phyloP scores from a whole-genome alignment of 2,329 filamentous ascomycete species.

The Septoria petroselini region DNA sequence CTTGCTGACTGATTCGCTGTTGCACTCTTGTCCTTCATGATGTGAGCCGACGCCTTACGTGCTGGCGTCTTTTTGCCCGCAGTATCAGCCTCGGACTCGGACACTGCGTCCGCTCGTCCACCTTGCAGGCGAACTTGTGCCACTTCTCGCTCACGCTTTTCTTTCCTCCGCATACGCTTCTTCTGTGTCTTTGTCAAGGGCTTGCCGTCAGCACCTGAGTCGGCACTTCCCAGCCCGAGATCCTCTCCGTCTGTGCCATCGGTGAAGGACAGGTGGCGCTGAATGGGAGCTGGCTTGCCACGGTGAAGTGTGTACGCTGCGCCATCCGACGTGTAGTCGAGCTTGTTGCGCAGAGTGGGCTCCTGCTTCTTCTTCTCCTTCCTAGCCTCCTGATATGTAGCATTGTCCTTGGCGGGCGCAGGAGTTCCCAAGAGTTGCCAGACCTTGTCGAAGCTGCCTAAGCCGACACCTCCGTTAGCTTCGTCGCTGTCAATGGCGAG shows the following conservation, averaged over 20 bases:
- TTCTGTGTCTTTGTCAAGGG: slow-evolving; percentile 39
- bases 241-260: slow-evolving; percentile 28
- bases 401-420: background rate
- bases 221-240: too few relatives aligned
- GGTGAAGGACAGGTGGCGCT: slow-evolving; percentile 11
- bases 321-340: slow-evolving; percentile 47
- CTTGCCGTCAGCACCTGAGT: slow-evolving; percentile 19
- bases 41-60: slow-evolving; percentile 38
- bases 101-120: slow-evolving; percentile 21
- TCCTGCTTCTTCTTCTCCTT: background rate
- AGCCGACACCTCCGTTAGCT: slow-evolving; percentile 20
- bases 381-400: background rate
- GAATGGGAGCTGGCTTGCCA: background rate
- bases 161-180: slow-evolving; percentile 38
- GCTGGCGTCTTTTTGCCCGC: slow-evolving; percentile 36
- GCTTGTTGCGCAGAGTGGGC: slow-evolving; percentile 21
- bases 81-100: slow-evolving; percentile 38
- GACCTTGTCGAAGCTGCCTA: slow-evolving; percentile 50
- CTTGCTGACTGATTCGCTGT: background rate
- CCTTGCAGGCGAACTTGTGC: slow-evolving; percentile 19
- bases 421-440: slow-evolving; percentile 45
- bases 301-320: slow-evolving; percentile 33
- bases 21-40: slow-evolving; percentile 16
- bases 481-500: background rate
- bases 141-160: slow-evolving; percentile 26